phyloP scores from a whole-genome alignment of 78 protist genomes.

The Pelomyxa schiedti region DNA sequence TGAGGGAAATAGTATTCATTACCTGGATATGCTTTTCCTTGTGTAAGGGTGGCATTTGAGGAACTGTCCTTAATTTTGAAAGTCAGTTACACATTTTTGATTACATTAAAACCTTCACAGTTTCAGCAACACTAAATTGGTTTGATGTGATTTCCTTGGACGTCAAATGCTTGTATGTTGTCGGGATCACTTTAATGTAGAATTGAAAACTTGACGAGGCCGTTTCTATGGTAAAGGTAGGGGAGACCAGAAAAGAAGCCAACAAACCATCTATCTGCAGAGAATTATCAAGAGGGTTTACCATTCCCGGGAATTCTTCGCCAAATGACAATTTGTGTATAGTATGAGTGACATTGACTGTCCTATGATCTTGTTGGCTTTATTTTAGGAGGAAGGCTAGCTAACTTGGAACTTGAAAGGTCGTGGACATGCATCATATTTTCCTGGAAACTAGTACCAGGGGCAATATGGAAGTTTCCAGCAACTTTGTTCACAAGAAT shows the following conservation, averaged over 20 bases:
- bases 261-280: conserved; percentile 19
- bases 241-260: background rate
- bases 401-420: conserved; percentile 30
- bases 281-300: conserved; percentile 65
- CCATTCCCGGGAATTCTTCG: conserved; percentile 69
- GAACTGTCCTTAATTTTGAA: background rate
- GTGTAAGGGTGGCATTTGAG: background rate
- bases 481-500: conserved; percentile 69
- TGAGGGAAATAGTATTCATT: no score
- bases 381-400: no score
- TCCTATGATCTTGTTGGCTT: background rate
- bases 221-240: background rate
- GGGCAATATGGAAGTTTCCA: conserved; percentile 85
- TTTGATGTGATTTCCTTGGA: conserved; percentile 53
- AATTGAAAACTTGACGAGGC: conserved; percentile 79
- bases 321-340: conserved; percentile 72
- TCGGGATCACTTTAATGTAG: conserved; percentile 84
- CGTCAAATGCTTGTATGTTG: conserved; percentile 37
- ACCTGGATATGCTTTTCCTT: no score
- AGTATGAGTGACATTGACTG: conserved; percentile 64
- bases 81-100: no score
- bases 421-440: conserved; percentile 61
- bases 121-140: conserved; percentile 70
- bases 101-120: conserved; percentile 9
- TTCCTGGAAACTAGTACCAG: conserved; percentile 60